Evolutionary conservation across 805 yeast species (phyloP), one percentile per base, ranked within the genome.

Genomic region (Pichia cephalocereana): DNA sequence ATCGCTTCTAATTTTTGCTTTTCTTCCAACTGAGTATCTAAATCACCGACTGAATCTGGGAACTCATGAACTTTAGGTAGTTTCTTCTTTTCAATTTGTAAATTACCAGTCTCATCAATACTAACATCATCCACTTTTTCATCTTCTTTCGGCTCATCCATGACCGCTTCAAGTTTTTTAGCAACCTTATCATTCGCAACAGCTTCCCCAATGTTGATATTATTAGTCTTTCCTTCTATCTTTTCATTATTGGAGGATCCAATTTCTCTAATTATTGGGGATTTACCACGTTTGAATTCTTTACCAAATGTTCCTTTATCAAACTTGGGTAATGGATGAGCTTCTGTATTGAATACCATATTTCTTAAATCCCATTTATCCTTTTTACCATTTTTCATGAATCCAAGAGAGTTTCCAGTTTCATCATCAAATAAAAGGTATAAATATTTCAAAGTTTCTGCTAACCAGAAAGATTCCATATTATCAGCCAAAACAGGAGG

Each of bases 391-490:
- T 45, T 39, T 14, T 41, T 15, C 10, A 44, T 28, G 1, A 19
- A 18, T 56, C 79, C 80, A 23, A 17, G 8, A 6, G 41, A 34
- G 12, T 38, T 42, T 31, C 52, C 55, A 11, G 48, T 49, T 38
- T 57, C 54, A 50, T 80, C 85, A 54, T 86, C 93, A 66, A 88
- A 88, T 53, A 88, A 68, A 48, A 87, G 66, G 59, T 86, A 86
- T 39, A 89, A 70, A 65, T 89, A 90, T 65, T 90, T 90, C 61
- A 90, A 74, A 4, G 97, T 90, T 64, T 90, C 96, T 2, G 96
- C 90, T 45, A 86, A 72, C 97, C 97, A 90, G 71, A 87, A 88
- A 19, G 95, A 83, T 66, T 89, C 96, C 79, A 86, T 77, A 60
- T 86, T 86, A 64, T 90, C 93, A 46, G 74, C 66, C 52, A 62